A percentile compares a stretch with the other conserved stretches of the same genome.
Conservation (phyloP, 495 filamentous ascomycete species). For the Xylaria curta region DNA sequence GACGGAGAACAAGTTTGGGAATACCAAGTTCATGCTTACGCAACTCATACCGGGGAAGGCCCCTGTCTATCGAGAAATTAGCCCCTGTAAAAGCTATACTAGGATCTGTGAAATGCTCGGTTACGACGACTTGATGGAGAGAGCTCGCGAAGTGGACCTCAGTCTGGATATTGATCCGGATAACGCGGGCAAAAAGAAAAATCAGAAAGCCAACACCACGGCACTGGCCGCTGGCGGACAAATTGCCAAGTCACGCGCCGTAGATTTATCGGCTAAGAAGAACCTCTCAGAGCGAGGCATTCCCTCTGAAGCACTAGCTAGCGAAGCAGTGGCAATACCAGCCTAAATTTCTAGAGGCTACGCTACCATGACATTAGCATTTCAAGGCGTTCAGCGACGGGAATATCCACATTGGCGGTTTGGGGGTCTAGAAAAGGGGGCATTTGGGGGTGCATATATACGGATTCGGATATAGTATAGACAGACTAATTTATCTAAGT, state of each 20-base stretch:
- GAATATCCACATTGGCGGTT: constrained; percentile 16
- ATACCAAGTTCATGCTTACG: constrained; percentile 88
- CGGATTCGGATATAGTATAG: background rate
- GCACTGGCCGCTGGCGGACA: constrained; percentile 47
- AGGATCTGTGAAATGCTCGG: constrained; percentile 67
- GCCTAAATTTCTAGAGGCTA: constrained; percentile 7
- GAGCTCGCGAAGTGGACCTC: constrained; percentile 68
- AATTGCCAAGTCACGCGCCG: constrained; percentile 36
- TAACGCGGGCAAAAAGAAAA: constrained; percentile 43
- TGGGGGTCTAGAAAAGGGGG: background rate
- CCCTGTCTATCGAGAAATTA: constrained; percentile 60
- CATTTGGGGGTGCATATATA: constrained; percentile 17
- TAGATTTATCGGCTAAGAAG: constrained; percentile 35
- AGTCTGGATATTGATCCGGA: constrained; percentile 64
- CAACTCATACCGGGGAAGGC: constrained; percentile 86
- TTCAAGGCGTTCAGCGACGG: constrained; percentile 32
- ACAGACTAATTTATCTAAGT: background rate
- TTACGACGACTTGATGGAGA: constrained; percentile 62
- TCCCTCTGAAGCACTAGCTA: constrained; percentile 17
- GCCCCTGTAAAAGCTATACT: constrained; percentile 65
- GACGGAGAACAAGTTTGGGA: constrained; percentile 83
- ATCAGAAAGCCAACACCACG: constrained; percentile 42
- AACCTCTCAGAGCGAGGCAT: constrained; percentile 42
- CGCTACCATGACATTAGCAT: constrained; percentile 26
- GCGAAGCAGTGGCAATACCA: constrained; percentile 28